Evolutionary conservation across 257 asterid species (phyloP), one percentile per base, ranked within the genome.

Genomic region (Henckelia pumila): DNA sequence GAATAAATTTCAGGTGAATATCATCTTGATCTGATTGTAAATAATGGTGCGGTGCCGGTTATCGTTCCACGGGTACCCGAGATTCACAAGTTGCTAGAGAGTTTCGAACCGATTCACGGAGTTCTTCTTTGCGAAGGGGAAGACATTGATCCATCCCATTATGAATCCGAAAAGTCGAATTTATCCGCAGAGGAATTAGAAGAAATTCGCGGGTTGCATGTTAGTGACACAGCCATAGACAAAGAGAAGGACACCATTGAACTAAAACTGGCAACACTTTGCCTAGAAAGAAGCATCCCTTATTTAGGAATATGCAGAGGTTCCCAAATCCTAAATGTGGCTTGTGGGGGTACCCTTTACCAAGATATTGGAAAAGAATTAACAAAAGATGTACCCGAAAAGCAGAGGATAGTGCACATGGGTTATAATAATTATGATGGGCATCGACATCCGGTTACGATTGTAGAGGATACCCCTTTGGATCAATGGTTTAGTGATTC

Each of bases 81-180:
- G 13, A 86, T 91, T 21, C 85, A 86, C 79, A 79, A 68, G 85
- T 62, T 88, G 26, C 73, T 91, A 0, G 88, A 88, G 16, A 91
- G 96, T 53, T 91, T 86, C 69, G 89, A 88, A 75, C 97, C 95
- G n/a, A 88, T 88, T 30, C 96, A 91, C 64, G 97, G 97, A 19
- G 96, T 91, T 33, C 88, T 91, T 28, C 88, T 91, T 61, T 91
- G 97, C 57, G 95, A 91, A 68, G 98, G 96, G 8, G 97, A 91
- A 61, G 97, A 91, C 69, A 86, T 88, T 32, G 93, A 88, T 59
- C 95, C 97, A 1, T 86, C 95, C 0, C 85, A 73, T 19, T 88
- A 91, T 63, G 95, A 82, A 30, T 80, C 89, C 17, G 96, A 78
- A 49, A 14, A 55, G 14, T 72, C 86, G 0, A 76, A 77, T 24